A percentile compares a stretch with the other conserved stretches of the same genome.
These are phyloP conservation scores for Paracorniculantispora psalliotae DNA, from an alignment of 2,329 filamentous ascomycete genomes.

Conservation along the genomic window DNA sequence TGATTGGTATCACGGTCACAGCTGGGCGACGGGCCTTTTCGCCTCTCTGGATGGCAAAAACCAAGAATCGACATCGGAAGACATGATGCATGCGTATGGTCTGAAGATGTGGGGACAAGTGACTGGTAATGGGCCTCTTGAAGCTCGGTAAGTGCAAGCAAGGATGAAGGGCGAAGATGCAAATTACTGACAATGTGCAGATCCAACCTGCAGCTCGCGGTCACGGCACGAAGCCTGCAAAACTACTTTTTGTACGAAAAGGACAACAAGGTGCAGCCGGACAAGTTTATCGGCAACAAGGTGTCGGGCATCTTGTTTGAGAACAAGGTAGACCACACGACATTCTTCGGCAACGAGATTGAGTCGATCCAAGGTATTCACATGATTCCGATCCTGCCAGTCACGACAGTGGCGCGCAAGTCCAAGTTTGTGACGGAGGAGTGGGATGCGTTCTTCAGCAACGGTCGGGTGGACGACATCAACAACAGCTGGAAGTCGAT, in stretches of 20 bases:
- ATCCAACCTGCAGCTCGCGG: conserved; percentile 77
- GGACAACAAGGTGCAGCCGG: conserved; percentile 65
- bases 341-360: conserved; percentile 72
- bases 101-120: conserved; percentile 91
- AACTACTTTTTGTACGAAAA: conserved; percentile 77
- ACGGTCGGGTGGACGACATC: conserved; percentile 59
- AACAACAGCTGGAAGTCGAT: conserved; percentile 81
- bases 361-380: conserved; percentile 76
- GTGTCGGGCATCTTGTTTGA: conserved; percentile 73
- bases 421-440: conserved; percentile 72
- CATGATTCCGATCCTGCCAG: conserved; percentile 72
- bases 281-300: conserved; percentile 76
- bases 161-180: background rate
- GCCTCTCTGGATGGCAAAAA: conserved; percentile 71
- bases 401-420: conserved; percentile 62
- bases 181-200: conserved; percentile 27
- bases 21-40: conserved; percentile 80
- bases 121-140: conserved; percentile 71
- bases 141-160: conserved; percentile 53
- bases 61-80: conserved; percentile 85
- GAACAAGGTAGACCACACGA: conserved; percentile 91
- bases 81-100: conserved; percentile 80
- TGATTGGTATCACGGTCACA: conserved; percentile 94
- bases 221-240: conserved; percentile 68
- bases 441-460: conserved; percentile 73